Percentiles rank a stretch among this genome's conserved stretches.
phyloP scores from a whole-genome alignment of 2,329 filamentous ascomycete species.

The Aspergillus ustus region DNA sequence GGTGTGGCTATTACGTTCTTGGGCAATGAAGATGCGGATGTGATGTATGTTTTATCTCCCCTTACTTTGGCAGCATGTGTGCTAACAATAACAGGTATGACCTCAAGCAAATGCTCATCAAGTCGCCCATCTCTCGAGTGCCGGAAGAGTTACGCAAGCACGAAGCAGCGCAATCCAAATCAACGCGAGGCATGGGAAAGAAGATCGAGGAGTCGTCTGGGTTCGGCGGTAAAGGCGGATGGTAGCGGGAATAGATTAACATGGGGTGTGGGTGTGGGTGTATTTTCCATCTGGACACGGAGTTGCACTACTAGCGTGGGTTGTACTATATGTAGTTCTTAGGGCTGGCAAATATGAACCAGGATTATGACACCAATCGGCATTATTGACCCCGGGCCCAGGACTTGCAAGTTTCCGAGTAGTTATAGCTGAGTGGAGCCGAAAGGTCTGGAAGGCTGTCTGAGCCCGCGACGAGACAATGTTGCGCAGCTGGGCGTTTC shows the following conservation, averaged over 20 bases:
- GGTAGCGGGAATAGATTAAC: constrained; percentile 22
- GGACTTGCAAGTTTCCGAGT: not conserved
- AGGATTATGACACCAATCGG: constrained; percentile 3
- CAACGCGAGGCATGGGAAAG: constrained; percentile 49
- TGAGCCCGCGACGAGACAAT: not conserved
- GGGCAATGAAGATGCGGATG: constrained; percentile 85
- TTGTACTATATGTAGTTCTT: constrained; percentile 11
- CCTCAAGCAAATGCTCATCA: constrained; percentile 91
- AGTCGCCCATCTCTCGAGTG: constrained; percentile 84
- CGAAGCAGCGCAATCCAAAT: constrained; percentile 87
- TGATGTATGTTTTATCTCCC: constrained; percentile 63
- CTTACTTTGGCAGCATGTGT: not conserved
- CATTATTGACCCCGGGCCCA: not conserved
- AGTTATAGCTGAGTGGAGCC: not conserved
- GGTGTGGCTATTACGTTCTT: constrained; percentile 97
- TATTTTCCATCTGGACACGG: not conserved
- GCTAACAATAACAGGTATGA: constrained; percentile 63
- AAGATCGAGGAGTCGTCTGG: constrained; percentile 53
- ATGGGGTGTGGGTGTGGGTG: too few relatives aligned
- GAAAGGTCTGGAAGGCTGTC: constrained; percentile 3
- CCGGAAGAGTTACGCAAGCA: constrained; percentile 90
- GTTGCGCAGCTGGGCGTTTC: constrained; percentile 11
- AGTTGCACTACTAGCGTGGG: not conserved
- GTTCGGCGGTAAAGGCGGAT: constrained; percentile 43
- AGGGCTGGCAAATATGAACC: constrained; percentile 12